Base-by-base conservation (phyloP, 1,139 yeast species). In the Zygoascus sp. region DNA sequence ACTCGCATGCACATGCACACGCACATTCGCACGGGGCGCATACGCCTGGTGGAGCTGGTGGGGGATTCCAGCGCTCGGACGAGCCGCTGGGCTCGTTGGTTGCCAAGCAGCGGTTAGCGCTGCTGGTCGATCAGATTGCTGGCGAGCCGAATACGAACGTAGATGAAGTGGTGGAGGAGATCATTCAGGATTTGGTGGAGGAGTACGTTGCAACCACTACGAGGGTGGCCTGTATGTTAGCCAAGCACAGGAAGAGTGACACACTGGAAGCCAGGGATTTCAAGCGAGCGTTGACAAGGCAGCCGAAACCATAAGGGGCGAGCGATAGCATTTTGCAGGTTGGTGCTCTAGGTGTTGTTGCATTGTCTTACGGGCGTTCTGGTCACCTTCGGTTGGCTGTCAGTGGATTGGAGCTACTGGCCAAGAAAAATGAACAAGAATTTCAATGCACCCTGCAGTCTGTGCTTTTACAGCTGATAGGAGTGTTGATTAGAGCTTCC, bases 151-250 rank as follows among this genome's bases (percentile, higher is more conserved):
- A 32, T 20, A 42, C 34, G 8, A 34, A 41, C 34, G 21, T 46
- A 5, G 48, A 46, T 27, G 45, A 41, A 10, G 32, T 27, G 6
- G 48, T 38, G 5, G 40, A 37, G 25, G 48, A 46, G 27, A 34
- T 42, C 2, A n/a, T 46, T 16, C 48, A 46, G 27, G 48, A 46
- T 37, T 15, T 46, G 27, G 45, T 43, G 19, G 45, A 37, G 7
- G 48, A 46, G 5, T 46, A 41, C 17, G 38, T 46, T 13, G 8
- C 32, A 7, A 41, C 28, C 19, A 35, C 44, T 7, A 39, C 42
- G 2, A 23, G 36, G 19, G 40, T 40, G 7, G 48, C 48, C 3
- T 46, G 48, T 20, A 22, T 41, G 42, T 20, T 46, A 32, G 48
- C 48, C 5, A 46, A 36, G 19, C 42, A 42, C 28, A 21, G 48